Conservation (phyloP, 106 monocot species). For the Hemerocallis citrina region DNA sequence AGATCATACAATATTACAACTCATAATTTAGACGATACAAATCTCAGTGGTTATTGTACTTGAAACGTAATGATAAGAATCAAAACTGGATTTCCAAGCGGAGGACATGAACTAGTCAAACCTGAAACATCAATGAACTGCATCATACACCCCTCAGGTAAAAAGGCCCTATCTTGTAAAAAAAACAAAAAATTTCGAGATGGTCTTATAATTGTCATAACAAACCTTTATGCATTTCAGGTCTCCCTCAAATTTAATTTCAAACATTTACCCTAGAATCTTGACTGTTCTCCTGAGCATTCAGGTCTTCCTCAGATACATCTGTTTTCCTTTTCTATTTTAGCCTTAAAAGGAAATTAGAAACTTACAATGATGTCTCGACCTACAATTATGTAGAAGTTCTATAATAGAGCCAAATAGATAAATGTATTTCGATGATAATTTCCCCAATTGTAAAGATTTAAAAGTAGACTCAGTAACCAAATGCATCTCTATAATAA, state of each 20-base stretch:
- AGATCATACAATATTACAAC: too few relatives aligned
- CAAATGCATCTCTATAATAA: not conserved
- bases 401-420: not conserved
- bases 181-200: not conserved
- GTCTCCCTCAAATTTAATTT: too few relatives aligned
- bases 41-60: too few relatives aligned
- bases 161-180: not conserved
- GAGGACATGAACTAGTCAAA: too few relatives aligned
- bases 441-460: not conserved
- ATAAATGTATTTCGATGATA: not conserved
- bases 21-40: too few relatives aligned
- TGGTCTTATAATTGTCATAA: not conserved
- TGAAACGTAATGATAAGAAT: too few relatives aligned
- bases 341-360: not conserved
- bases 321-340: not conserved
- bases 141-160: not conserved
- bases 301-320: not conserved
- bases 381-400: not conserved
- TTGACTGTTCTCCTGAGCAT: not conserved
- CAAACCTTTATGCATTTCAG: too few relatives aligned
- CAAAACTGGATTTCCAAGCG: too few relatives aligned
- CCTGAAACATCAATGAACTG: not conserved
- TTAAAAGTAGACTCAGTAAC: too few relatives aligned
- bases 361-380: not conserved
- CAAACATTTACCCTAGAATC: too few relatives aligned